Conservation (phyloP, 1,284 basidiomycete genomes). For the Cutaneotrichosporon cutaneum region DNA sequence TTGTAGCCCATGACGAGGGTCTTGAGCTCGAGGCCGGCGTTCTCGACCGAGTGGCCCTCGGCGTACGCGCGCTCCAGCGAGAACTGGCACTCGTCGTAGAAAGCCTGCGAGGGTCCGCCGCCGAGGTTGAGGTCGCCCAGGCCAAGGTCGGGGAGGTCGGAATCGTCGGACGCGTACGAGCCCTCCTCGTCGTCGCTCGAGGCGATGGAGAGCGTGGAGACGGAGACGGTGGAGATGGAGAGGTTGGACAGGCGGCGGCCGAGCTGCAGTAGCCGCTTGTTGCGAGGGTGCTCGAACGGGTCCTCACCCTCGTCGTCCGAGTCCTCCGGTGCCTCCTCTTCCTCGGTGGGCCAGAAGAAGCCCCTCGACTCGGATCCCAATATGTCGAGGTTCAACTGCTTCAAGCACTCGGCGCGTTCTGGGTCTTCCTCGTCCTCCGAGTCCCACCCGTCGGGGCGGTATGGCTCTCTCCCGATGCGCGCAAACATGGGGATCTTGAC, state of each 20-base stretch:
- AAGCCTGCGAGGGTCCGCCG: constrained; percentile 37
- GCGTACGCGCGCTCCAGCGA: constrained; percentile 50
- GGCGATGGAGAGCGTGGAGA: constrained; percentile 50
- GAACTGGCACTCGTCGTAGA: constrained; percentile 43
- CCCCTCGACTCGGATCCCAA: constrained; percentile 48
- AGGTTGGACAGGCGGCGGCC: constrained; percentile 46
- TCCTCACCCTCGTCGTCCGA: constrained; percentile 49
- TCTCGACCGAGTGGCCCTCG: constrained; percentile 49
- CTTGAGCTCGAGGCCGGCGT: constrained; percentile 49
- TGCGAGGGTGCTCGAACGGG: constrained; percentile 52
- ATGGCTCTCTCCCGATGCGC: constrained; percentile 70
- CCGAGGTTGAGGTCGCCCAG: constrained; percentile 32
- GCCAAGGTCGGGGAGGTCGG: constrained; percentile 25
- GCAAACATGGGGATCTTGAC: constrained; percentile 70
- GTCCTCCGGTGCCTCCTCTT: constrained; percentile 40
- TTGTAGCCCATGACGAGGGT: constrained; percentile 52
- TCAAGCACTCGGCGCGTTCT: constrained; percentile 44
- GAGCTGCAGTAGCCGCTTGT: constrained; percentile 50
- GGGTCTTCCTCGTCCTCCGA: constrained; percentile 58
- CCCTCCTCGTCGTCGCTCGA: constrained; percentile 41
- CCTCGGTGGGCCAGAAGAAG: constrained; percentile 53
- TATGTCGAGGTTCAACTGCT: constrained; percentile 26
- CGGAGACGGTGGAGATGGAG: constrained; percentile 32
- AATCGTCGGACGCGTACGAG: constrained; percentile 17
- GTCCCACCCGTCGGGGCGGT: constrained; percentile 69